A percentile compares a stretch with the other conserved stretches of the same genome.
These are phyloP conservation scores for Malus asiatica DNA, from an alignment of 306 rosid genomes.

Conservation along the genomic window DNA sequence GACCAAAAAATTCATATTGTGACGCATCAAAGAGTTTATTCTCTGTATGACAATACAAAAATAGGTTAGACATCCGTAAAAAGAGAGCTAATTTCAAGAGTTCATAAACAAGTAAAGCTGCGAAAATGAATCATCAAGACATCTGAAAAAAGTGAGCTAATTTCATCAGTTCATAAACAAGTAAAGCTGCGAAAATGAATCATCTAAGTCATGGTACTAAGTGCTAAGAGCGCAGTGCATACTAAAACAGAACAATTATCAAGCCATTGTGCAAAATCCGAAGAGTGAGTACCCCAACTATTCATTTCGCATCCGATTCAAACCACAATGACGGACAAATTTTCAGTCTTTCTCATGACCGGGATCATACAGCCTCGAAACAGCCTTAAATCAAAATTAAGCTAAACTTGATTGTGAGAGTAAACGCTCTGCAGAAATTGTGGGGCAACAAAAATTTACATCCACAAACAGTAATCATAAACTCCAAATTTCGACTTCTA, in stretches of 20 bases:
- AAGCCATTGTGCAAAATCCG: not conserved
- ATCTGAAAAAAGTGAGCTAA: not conserved
- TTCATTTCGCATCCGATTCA: not conserved
- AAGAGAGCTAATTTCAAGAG: too few species aligned
- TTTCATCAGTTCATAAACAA: not conserved
- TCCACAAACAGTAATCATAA: not conserved
- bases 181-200: not conserved
- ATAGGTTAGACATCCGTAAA: not conserved
- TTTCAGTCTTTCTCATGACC: not conserved
- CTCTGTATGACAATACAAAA: constrained; percentile 29
- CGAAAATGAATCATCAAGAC: not conserved
- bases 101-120: not conserved
- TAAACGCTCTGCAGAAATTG: not conserved
- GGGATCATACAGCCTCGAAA: not conserved
- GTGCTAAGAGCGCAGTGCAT: not conserved
- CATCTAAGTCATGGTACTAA: not conserved
- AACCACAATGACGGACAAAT: not conserved
- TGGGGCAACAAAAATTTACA: not conserved
- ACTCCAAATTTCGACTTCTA: not conserved
- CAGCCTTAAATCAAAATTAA: not conserved
- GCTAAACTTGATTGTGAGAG: not conserved
- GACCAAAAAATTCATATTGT: constrained; percentile 79
- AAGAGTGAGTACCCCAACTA: not conserved
- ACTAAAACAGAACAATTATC: not conserved
- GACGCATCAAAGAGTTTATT: constrained; percentile 73